phyloP scores from a whole-genome alignment of 2,329 filamentous ascomycete genomes.

The Trichophyton equinum region DNA sequence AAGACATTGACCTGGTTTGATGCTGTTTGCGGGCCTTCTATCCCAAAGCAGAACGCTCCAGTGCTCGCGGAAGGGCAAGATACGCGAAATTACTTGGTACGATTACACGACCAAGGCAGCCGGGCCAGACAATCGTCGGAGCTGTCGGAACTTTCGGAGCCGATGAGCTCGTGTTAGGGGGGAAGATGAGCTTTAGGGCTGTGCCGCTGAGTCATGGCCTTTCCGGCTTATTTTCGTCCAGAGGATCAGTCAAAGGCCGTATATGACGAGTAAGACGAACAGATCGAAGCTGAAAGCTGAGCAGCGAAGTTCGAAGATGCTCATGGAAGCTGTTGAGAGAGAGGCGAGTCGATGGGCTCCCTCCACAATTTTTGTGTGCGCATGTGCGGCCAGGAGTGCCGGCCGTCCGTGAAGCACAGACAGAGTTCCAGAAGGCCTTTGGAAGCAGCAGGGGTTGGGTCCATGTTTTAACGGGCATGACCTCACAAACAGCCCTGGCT shows the following conservation, averaged over 20 bases:
- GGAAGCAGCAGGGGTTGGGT: background rate
- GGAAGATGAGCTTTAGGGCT: background rate
- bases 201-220: background rate
- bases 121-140: background rate
- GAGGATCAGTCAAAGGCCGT: background rate
- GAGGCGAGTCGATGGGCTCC: background rate
- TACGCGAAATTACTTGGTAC: background rate
- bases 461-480: background rate
- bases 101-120: background rate
- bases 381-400: too few relatives aligned
- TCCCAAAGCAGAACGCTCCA: too few relatives aligned
- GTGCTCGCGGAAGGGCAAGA: background rate
- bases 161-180: background rate
- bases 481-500: background rate
- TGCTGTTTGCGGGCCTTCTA: background rate
- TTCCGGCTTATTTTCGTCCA: conserved; percentile 4
- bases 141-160: background rate
- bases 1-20: background rate
- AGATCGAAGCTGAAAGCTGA: background rate
- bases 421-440: background rate
- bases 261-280: background rate
- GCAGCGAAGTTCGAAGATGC: background rate
- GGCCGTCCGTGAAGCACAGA: background rate
- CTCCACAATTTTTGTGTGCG: too few relatives aligned
- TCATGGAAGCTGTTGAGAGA: background rate